A percentile compares a stretch with the other conserved stretches of the same genome.
These are phyloP conservation scores for Phytopythium kandeliae DNA, from an alignment of 352 stramenopile genomes.

Conservation along the genomic window DNA sequence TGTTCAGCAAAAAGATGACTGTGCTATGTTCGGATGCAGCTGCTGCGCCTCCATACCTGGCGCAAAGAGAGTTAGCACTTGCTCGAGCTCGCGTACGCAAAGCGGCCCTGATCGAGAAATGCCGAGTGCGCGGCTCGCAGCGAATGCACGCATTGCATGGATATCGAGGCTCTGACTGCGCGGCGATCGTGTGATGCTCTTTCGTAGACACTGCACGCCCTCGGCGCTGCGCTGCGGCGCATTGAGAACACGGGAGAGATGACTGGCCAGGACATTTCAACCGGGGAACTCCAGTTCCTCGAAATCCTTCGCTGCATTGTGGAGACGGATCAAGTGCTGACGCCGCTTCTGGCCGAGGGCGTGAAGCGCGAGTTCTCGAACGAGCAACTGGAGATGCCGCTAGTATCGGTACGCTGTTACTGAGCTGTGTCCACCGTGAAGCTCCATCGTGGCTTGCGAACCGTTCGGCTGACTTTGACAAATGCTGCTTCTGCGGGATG, in stretches of 20 bases:
- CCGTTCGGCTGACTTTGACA: too few species aligned
- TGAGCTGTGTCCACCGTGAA: too few species aligned
- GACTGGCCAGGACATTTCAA: constrained; percentile 39
- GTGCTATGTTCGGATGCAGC: constrained; percentile 49
- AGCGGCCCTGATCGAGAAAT: constrained; percentile 48
- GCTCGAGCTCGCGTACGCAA: constrained; percentile 54
- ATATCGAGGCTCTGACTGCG: neutral
- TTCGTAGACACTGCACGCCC: constrained; percentile 34
- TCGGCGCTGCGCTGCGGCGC: constrained; percentile 41
- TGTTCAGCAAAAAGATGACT: constrained; percentile 49
- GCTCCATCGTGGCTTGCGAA: too few species aligned
- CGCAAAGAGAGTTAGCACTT: constrained; percentile 49
- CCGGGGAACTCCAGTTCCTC: constrained; percentile 57
- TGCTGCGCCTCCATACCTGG: constrained; percentile 44
- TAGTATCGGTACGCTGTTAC: neutral
- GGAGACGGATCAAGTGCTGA: constrained; percentile 59
- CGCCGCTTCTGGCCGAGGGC: constrained; percentile 44
- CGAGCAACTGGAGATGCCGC: constrained; percentile 24
- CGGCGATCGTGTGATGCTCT: neutral
- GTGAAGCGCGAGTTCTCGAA: constrained; percentile 29
- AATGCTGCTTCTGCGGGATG: too few species aligned
- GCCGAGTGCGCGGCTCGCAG: constrained; percentile 18
- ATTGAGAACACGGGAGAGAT: constrained; percentile 36
- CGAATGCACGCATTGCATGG: neutral
- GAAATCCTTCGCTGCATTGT: constrained; percentile 66